These are phyloP conservation scores for Kalmanozyma brasiliensis DNA, from an alignment of 1,284 basidiomycete species.

Conservation along the genomic window DNA sequence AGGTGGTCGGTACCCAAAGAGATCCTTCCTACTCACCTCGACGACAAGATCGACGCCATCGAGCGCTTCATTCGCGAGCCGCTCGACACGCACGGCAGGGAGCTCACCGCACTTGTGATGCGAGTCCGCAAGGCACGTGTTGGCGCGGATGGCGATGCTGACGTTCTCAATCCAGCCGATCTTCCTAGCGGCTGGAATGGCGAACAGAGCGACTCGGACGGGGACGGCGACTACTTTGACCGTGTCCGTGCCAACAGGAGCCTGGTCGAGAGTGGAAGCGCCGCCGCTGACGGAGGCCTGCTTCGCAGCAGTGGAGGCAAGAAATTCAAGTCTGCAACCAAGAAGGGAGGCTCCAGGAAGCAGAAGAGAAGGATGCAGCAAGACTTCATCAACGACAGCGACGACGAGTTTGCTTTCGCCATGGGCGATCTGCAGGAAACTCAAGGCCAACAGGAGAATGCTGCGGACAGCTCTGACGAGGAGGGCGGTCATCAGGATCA, in stretches of 20 bases:
- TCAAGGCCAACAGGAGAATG: neutral
- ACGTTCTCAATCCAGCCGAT: slow-evolving; percentile 21
- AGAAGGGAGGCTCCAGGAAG: slow-evolving; percentile 20
- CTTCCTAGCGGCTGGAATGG: slow-evolving; percentile 39
- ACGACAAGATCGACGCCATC: slow-evolving; percentile 56
- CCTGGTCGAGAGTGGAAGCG: slow-evolving; percentile 13
- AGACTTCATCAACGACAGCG: slow-evolving; percentile 63
- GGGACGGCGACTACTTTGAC: slow-evolving; percentile 48
- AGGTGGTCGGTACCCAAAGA: slow-evolving; percentile 58
- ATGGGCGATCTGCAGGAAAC: slow-evolving; percentile 24
- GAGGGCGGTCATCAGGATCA: slow-evolving; percentile 8
- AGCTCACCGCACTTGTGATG: slow-evolving; percentile 49
- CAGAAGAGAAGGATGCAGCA: slow-evolving; percentile 41
- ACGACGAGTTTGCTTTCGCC: slow-evolving; percentile 60
- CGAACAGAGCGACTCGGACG: slow-evolving; percentile 40
- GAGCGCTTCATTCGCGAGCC: slow-evolving; percentile 63
- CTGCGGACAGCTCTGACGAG: slow-evolving; percentile 7
- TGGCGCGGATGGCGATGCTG: slow-evolving; percentile 8
- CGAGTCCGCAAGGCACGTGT: slow-evolving; percentile 44
- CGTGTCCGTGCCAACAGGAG: slow-evolving; percentile 25
- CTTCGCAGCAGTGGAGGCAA: slow-evolving; percentile 25
- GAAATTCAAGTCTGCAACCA: slow-evolving; percentile 10
- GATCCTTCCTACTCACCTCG: slow-evolving; percentile 48
- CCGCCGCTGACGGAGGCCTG: slow-evolving; percentile 30
- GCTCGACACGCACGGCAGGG: slow-evolving; percentile 42